Base-by-base conservation (phyloP, 1,139 yeast genomes). In the Torulaspora pretoriensis region DNA sequence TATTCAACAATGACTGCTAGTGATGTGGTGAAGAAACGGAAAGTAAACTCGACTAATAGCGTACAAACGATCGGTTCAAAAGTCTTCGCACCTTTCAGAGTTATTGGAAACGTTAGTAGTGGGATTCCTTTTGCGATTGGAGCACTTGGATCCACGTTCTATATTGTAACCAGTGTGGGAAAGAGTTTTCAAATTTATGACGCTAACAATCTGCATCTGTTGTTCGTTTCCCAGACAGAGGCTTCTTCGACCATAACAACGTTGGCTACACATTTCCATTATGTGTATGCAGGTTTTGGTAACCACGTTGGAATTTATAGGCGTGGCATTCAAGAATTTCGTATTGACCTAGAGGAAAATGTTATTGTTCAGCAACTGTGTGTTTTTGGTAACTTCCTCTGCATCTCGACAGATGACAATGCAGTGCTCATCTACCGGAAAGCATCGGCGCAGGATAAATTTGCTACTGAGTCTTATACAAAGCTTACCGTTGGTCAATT, bases 141-240 rank as follows among this genome's bases (percentile, higher is more conserved):
- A 25, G 80, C 92, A 1, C 73, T 92, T 47, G 99, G 99, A 46
- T 76, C 87, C 13, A 81, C 95, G 1, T 90, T 85, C 59, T 84
- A 90, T 57, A 79, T 88, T 38, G 95, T 86, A 9, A 90, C 98
- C 0, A 81, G 88, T 29, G 96, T 92, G 23, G 98, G 97, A 4
- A 75, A 80, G 47, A 77, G 94, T 1, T 88, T 92, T 68, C 98
- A 92, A 65, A 87, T 92, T 30, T 94, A 86, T 60, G 98, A 92
- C 69, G 96, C 96, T 12, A 79, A 92, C 34, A 88, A 87, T 4
- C 73, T 92, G 51, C 95, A 87, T 57, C 72, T 92, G 53, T 69
- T 92, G 30, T 94, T 92, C 68, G 95, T 92, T 8, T 87, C 96
- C 1, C 87, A 81, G 53, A 77, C 76, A 25, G 94, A 86, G 61